Conservation (phyloP, 257 asterid species). For the Leptodermis oblonga region DNA sequence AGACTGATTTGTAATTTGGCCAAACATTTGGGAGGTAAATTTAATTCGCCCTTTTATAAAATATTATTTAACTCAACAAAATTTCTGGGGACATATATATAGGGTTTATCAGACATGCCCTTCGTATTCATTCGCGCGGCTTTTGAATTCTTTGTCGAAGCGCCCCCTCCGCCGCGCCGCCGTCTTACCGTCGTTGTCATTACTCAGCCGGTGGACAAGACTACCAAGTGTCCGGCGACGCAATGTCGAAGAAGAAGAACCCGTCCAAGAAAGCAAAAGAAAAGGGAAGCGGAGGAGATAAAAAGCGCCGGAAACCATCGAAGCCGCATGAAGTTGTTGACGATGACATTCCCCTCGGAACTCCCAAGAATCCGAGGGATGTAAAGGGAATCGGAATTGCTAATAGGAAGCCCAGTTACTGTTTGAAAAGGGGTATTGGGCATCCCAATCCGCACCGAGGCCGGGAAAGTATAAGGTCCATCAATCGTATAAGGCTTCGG, state of each 20-base stretch:
- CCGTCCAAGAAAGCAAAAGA: not conserved
- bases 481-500: constrained; percentile 49
- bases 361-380: constrained; percentile 23
- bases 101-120: too few species aligned
- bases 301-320: not conserved
- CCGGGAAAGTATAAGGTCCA: constrained; percentile 37
- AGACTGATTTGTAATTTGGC: too few species aligned
- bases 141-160: too few species aligned
- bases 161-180: not conserved
- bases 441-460: constrained; percentile 19
- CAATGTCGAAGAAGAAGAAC: constrained; percentile 1
- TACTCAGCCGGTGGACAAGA: not conserved
- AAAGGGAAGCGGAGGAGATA: not conserved
- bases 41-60: too few species aligned
- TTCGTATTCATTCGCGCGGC: too few species aligned
- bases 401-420: constrained; percentile 46
- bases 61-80: too few species aligned
- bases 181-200: too few species aligned
- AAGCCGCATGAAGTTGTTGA: constrained; percentile 23
- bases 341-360: constrained; percentile 12
- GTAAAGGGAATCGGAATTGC: constrained; percentile 36
- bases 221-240: too few species aligned
- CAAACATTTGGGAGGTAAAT: too few species aligned
- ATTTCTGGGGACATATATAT: too few species aligned
- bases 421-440: constrained; percentile 47